Percentiles rank a stretch among this genome's conserved stretches.
These are phyloP conservation scores for Kodamaea leandrae DNA, from an alignment of 805 yeast species.

Conservation along the genomic window DNA sequence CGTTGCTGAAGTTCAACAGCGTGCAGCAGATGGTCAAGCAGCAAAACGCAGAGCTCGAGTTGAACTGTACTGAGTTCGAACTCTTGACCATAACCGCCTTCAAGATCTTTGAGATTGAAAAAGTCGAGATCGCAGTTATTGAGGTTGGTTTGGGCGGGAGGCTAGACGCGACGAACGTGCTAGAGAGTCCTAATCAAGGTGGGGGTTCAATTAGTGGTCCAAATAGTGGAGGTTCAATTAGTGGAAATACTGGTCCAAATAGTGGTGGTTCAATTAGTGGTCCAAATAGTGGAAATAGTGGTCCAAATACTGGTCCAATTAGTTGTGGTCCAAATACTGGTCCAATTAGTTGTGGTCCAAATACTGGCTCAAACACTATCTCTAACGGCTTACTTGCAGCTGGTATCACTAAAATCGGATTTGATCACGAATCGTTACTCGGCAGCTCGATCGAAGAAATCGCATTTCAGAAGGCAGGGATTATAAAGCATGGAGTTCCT, in stretches of 20 bases:
- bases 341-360: too few species aligned
- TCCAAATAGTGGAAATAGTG: too few species aligned
- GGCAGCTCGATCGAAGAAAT: conserved; percentile 67
- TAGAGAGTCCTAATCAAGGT: conserved; percentile 24
- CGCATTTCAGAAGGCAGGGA: conserved; percentile 84
- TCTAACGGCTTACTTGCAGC: conserved; percentile 39
- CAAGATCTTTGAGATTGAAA: conserved; percentile 58
- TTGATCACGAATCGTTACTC: conserved; percentile 78
- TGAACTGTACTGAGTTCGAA: conserved; percentile 88
- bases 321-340: too few species aligned
- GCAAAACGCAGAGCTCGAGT: conserved; percentile 35
- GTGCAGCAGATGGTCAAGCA: conserved; percentile 42
- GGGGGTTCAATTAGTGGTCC: not conserved
- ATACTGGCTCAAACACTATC: not conserved
- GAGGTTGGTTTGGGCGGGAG: conserved; percentile 96
- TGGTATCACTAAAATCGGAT: conserved; percentile 79
- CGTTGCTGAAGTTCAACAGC: conserved; percentile 41
- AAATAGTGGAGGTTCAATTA: not conserved
- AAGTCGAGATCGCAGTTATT: conserved; percentile 73
- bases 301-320: too few species aligned
- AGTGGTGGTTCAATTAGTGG: too few species aligned
- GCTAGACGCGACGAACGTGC: conserved; percentile 83
- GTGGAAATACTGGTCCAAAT: not conserved
- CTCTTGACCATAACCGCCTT: conserved; percentile 82
- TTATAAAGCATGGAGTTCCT: conserved; percentile 59